Percentiles rank a stretch among this genome's conserved stretches.
Evolutionary conservation across 2,329 filamentous ascomycete species (phyloP).

Genomic region (Colletotrichum echinochloae): DNA sequence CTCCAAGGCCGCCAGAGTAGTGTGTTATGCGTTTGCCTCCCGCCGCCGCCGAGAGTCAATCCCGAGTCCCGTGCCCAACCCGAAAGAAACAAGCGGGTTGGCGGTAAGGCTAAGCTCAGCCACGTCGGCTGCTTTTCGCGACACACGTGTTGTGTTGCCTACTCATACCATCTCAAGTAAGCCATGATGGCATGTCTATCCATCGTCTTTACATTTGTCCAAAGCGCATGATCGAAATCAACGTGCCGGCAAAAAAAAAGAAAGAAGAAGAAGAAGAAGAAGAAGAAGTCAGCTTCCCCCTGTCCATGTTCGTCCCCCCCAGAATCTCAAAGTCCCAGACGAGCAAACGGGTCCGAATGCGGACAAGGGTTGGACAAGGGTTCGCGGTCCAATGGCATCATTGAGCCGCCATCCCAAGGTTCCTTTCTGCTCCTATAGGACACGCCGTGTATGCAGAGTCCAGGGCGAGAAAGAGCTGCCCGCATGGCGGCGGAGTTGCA

Average conservation of each 20-base stretch:
- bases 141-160: constrained; percentile 2
- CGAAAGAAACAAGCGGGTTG: constrained; percentile 26
- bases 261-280: too few relatives aligned
- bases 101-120: constrained; percentile 24
- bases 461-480: constrained; percentile 48
- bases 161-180: neutral
- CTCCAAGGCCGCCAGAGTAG: constrained; percentile 25
- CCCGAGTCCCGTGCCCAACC: constrained; percentile 28
- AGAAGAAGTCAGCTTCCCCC: neutral
- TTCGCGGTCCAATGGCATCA: constrained; percentile 52
- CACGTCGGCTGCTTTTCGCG: constrained; percentile 4
- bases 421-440: constrained; percentile 48
- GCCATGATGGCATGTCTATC: constrained; percentile 9
- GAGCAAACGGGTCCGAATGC: constrained; percentile 38
- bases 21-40: constrained; percentile 17
- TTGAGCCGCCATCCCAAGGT: constrained; percentile 26
- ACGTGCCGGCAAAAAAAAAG: constrained; percentile 14
- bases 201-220: neutral
- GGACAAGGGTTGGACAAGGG: constrained; percentile 43
- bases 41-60: constrained; percentile 17
- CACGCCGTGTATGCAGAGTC: constrained; percentile 47
- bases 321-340: constrained; percentile 26
- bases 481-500: constrained; percentile 59
- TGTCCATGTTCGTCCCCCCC: constrained; percentile 4
- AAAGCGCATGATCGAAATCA: constrained; percentile 18